Evolutionary conservation across 257 asterid genomes (phyloP), one percentile per base, ranked within the genome.

Genomic region (Coffea eugenioides): DNA sequence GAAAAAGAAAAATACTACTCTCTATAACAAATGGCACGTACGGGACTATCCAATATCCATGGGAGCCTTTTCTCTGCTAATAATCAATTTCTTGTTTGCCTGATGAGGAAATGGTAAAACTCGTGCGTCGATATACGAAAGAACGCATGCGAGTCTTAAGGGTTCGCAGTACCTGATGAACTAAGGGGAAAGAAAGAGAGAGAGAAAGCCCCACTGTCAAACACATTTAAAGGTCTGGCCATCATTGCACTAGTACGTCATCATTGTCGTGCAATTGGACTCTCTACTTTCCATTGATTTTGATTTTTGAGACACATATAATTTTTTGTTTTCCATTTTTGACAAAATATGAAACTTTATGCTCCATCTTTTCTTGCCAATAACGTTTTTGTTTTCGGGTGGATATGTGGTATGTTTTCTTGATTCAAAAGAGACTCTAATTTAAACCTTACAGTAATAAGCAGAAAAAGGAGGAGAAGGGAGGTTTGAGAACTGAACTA

Each of bases 171-270:
- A 86, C 80, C 82, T 84, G 89, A 79, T 84, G 83, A 84, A 76
- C 0, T 46, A 21, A 52, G 51, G 69, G 45, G 65, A 69, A 20
- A 71, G 75, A 31, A 31, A 31, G 34, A 71, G 49, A 49, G 41
- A 70, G 65, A 39, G 43, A 39, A 79, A 78, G 87, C 71, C 85
- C 87, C 85, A 85, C 90, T 88, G 88, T 81, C 87, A 77, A 81
- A 77, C 77, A 83, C 90, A 87, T 86, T 89, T 85, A 89, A 81
- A 72, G 79, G n/a, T 69, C 27, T 46, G 59, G 87, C 80, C 76
- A 91, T 91, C 90, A 91, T 91, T 91, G 79, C 92, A 85, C 84
- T 57, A 69, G 70, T 79, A 84, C 92, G 88, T 89, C 92, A 88
- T 89, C 89, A 86, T 86, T 86, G 86, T 82, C 87, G 57, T 81